A percentile compares a stretch with the other conserved stretches of the same genome.
Conservation (phyloP, 805 yeast species). For the Ascoidea asiatica region DNA sequence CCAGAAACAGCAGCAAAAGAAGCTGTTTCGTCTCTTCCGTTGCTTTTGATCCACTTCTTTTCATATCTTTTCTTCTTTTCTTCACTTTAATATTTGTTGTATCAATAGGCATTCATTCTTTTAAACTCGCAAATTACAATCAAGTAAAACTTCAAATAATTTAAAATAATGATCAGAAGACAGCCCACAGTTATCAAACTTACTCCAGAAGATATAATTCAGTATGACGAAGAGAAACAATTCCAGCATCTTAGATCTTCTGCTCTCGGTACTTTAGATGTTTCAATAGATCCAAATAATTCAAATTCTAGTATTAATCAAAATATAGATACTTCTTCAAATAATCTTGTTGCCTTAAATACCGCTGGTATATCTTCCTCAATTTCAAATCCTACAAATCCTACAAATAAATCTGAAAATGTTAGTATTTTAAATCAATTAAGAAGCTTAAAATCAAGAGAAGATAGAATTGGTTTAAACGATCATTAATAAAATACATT, state of each 20-base stretch:
- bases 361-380: neutral
- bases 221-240: constrained; percentile 16
- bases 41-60: neutral
- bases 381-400: neutral
- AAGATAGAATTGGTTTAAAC: too few relatives aligned
- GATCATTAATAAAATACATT: too few relatives aligned
- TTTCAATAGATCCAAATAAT: neutral
- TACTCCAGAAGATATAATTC: constrained; percentile 50
- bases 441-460: too few relatives aligned
- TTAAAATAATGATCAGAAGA: constrained; percentile 44
- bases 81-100: too few relatives aligned
- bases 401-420: too few relatives aligned
- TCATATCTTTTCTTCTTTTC: neutral
- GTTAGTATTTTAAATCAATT: too few relatives aligned
- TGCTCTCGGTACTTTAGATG: neutral
- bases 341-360: too few relatives aligned
- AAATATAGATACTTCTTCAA: too few relatives aligned
- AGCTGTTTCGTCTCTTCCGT: neutral
- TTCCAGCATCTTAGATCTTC: neutral
- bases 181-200: constrained; percentile 56
- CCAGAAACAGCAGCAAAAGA: neutral
- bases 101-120: too few relatives aligned
- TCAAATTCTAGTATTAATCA: neutral
- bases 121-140: too few relatives aligned
- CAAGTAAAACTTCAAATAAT: neutral